Base-by-base conservation (phyloP, 23 red algal genomes). In the Cyanidium caldarium region DNA sequence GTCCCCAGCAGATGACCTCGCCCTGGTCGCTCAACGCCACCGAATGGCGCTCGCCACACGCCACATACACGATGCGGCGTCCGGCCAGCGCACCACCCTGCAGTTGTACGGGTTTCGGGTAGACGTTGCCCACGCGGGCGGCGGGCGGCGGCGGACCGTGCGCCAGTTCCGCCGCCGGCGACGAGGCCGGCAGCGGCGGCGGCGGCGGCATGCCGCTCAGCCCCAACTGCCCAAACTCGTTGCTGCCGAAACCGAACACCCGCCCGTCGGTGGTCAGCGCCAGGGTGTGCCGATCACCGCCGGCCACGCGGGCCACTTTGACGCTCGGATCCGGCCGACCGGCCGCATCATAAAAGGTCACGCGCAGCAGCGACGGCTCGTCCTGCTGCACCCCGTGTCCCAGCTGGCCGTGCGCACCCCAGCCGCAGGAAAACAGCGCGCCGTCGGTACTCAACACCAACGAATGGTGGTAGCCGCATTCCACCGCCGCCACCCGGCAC, bases 161-260 rank as follows among this genome's bases (percentile, higher is more conserved):
- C n/a, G n/a, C 51, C 21, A 25, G 7, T 61, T 61, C 51, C 51
- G 19, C 10, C 19, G 5, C 51, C 3, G 7, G 5, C 10, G 51
- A 61, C 40, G 17, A n/a, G n/a, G n/a, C n/a, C n/a, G n/a, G n/a
- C n/a, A n/a, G n/a, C n/a, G n/a, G n/a, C n/a, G n/a, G n/a, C n/a
- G n/a, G n/a, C n/a, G n/a, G n/a, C n/a, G n/a, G n/a, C n/a, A n/a
- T 77, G 26, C 67, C 69, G 38, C 79, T 78, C 28, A 83, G 56
- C 1, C 92, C 92, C 17, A 98, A 51, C 80, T 98, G 92, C 20
- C 92, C 92, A 79, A 85, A 98, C 44, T 98, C 92, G 51, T 98
- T 98, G 15, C 75, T 82, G 15, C 92, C 92, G 78, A 84, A 98
- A 5, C 75, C 86, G 46, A 73, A 98, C 14, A 98, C 84, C 12